Evolutionary conservation across 106 monocot species (phyloP), one percentile per base, ranked within the genome.

Genomic region (Narthecium ossifragum): DNA sequence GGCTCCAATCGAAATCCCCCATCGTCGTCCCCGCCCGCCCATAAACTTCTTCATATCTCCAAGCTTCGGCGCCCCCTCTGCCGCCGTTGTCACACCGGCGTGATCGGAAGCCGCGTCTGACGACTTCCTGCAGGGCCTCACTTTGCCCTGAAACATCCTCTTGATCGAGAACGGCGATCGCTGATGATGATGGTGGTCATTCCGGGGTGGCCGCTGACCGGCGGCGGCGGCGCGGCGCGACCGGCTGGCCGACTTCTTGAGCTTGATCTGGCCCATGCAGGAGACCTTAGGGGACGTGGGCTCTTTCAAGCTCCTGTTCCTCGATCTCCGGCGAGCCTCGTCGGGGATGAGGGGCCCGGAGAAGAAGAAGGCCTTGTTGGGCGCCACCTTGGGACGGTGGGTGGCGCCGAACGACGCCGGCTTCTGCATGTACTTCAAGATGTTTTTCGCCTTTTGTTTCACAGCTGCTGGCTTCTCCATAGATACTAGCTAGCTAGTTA

Each of bases 221-320:
- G 25, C 51, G 8, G 21, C 25, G 6, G 51, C 14, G 8, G 25
- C 27, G 8, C 25, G 34, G 21, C 57, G 6, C 57, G 5, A 14
- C 32, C 32, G 15, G 7, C 29, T 12, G 29, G 31, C 15, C 4
- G 3, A 37, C 40, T 82, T 87, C 80, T 78, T 81, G 49, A 52
- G 73, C 68, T 88, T 88, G 54, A 93, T 69, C 56, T 82, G 81
- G 6, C 92, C 92, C 17, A 88, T 93, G 72, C 92, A 93, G 2
- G 92, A 85, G 17, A 93, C 84, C 51, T 65, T 93, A 1, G 92
- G 92, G 4, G 92, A 93, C 5, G 92, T 73, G 4, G 92, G 92
- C 45, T 86, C 86, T 34, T 64, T 63, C 14, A 38, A 48, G 29
- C 21, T 34, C 32, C 28, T 32, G 13, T 46, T 43, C 18, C 30